Conservation (phyloP, 2,329 filamentous ascomycete genomes). For the Aquanectria penicillioides region DNA sequence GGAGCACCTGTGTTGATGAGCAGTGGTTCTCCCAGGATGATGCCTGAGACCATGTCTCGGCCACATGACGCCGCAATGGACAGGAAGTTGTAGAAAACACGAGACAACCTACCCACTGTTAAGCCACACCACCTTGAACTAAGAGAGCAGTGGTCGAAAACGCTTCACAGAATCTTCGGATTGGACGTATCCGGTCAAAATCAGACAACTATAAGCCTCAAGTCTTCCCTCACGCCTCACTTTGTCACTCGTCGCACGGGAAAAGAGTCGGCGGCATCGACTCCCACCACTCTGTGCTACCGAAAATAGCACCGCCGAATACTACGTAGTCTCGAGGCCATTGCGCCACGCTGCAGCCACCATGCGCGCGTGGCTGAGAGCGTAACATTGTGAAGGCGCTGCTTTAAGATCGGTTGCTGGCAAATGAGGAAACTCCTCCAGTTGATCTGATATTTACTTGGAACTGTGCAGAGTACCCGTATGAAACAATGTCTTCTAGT, state of each 20-base stretch:
- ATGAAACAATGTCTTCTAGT: neutral
- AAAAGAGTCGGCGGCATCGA: no score
- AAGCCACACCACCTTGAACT: neutral
- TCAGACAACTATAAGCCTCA: no score
- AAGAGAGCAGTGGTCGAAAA: neutral
- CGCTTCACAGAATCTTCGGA: neutral
- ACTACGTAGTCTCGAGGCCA: neutral
- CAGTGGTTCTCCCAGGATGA: neutral
- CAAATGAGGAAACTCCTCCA: neutral
- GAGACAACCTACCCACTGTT: neutral
- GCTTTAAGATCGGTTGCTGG: neutral
- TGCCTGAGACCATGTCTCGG: neutral
- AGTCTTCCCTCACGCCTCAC: no score
- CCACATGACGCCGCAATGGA: neutral
- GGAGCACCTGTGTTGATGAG: no score
- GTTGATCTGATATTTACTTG: neutral
- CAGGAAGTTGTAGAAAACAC: neutral
- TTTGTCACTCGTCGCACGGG: no score
- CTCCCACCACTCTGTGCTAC: no score
- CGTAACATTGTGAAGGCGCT: neutral
- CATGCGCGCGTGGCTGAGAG: slow-evolving; percentile 2
- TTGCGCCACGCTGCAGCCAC: slow-evolving; percentile 9
- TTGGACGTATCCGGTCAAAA: no score
- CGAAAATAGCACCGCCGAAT: slow-evolving; percentile 16
- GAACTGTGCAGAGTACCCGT: neutral